These are phyloP conservation scores for Alternaria tenuissima DNA, from an alignment of 2,329 filamentous ascomycete genomes.

Conservation along the genomic window DNA sequence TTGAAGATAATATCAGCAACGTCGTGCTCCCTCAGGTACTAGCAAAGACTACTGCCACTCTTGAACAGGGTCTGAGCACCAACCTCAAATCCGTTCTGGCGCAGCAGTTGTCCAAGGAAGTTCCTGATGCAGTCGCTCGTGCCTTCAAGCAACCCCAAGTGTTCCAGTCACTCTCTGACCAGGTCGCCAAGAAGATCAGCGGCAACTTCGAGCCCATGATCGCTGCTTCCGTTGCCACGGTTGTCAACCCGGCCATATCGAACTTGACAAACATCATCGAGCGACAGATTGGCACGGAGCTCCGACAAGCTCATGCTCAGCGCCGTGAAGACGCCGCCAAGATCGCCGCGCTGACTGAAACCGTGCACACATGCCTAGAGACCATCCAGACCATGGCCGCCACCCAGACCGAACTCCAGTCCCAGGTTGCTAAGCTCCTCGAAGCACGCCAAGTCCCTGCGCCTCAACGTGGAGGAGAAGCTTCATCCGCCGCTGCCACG, in stretches of 20 bases:
- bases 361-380: conserved; percentile 72
- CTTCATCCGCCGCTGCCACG: conserved; percentile 40
- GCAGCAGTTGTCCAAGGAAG: conserved; percentile 73
- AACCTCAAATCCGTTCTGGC: conserved; percentile 72
- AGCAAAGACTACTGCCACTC: conserved; percentile 70
- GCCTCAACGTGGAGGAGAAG: conserved; percentile 8
- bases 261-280: conserved; percentile 75
- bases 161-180: conserved; percentile 75
- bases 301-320: conserved; percentile 61
- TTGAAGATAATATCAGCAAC: conserved; percentile 77
- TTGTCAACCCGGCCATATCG: conserved; percentile 72
- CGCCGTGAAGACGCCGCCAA: conserved; percentile 67
- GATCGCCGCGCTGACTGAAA: conserved; percentile 74
- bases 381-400: conserved; percentile 75
- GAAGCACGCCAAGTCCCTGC: conserved; percentile 39
- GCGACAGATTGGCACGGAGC: conserved; percentile 62
- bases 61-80: conserved; percentile 75
- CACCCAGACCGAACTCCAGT: conserved; percentile 73
- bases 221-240: conserved; percentile 61
- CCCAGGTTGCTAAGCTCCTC: conserved; percentile 56
- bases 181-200: conserved; percentile 72
- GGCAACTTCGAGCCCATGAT: conserved; percentile 72
- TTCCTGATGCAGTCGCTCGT: conserved; percentile 73
- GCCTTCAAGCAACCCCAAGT: conserved; percentile 78
- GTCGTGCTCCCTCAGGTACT: conserved; percentile 79